Conservation (phyloP, 768 basidiomycete genomes). For the Lentinula edodes region DNA sequence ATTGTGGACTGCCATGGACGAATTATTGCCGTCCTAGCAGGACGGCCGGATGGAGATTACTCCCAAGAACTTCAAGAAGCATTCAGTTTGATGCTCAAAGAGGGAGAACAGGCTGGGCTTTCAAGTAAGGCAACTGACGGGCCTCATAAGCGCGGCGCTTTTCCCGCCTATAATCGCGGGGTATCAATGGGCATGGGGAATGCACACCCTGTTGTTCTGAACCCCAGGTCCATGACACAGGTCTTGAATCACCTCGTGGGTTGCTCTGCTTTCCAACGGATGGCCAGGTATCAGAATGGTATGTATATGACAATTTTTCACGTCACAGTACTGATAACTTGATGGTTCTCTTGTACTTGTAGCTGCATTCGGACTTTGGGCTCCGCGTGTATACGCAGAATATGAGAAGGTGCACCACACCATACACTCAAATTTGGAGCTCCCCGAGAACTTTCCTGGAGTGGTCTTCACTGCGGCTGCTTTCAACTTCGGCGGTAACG, state of each 20-base stretch:
- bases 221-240: background rate
- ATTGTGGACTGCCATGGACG: background rate
- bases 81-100: no score
- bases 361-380: background rate
- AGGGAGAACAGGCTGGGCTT: background rate
- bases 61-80: background rate
- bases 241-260: background rate
- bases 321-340: background rate
- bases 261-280: background rate
- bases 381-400: background rate
- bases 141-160: background rate
- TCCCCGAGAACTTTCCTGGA: constrained; percentile 8
- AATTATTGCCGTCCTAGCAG: background rate
- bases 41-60: background rate
- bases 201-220: background rate
- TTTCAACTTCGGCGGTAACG: constrained; percentile 15
- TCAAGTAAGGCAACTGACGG: background rate
- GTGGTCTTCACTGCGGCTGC: constrained; percentile 9
- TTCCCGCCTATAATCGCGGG: background rate
- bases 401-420: background rate
- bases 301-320: background rate
- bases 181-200: background rate
- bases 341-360: no score
- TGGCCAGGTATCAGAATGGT: background rate
- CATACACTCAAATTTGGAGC: background rate